Conservation (phyloP, 2,329 filamentous ascomycete genomes). For the Ascocoryne sarcoides region DNA sequence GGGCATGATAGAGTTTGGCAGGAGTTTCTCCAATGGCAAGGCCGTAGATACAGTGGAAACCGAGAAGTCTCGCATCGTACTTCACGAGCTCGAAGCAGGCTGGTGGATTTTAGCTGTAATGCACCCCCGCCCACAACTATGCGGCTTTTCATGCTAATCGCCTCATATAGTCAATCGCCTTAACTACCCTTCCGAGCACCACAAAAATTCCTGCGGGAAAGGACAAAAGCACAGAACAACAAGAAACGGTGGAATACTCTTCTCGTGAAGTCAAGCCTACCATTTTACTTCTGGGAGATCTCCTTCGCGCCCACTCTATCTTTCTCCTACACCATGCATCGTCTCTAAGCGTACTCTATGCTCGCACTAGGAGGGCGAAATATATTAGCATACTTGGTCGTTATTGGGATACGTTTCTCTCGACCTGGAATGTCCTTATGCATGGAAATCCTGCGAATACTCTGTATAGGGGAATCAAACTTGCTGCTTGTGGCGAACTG, state of each 20-base stretch:
- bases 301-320: constrained; percentile 70
- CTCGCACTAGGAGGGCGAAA: constrained; percentile 51
- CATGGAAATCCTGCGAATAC: constrained; percentile 79
- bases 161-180: constrained; percentile 63
- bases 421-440: constrained; percentile 80
- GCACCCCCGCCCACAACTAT: constrained; percentile 13
- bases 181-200: constrained; percentile 63
- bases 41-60: constrained; percentile 83
- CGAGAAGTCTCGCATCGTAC: constrained; percentile 73
- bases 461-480: constrained; percentile 74
- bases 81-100: constrained; percentile 78
- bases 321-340: constrained; percentile 84
- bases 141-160: too few species aligned
- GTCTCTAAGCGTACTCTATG: constrained; percentile 62
- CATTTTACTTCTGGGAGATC: constrained; percentile 66
- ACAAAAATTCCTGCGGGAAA: constrained; percentile 31
- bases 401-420: constrained; percentile 68
- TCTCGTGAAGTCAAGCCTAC: constrained; percentile 83
- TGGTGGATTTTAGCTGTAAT: constrained; percentile 95
- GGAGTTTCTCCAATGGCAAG: constrained; percentile 71
- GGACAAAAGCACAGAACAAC: constrained; percentile 13
- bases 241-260: constrained; percentile 62
- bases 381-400: constrained; percentile 66
- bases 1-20: constrained; percentile 90
- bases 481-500: constrained; percentile 83